Evolutionary conservation across 2,329 filamentous ascomycete genomes (phyloP).

Genomic region (Coniochaeta prunicola): DNA sequence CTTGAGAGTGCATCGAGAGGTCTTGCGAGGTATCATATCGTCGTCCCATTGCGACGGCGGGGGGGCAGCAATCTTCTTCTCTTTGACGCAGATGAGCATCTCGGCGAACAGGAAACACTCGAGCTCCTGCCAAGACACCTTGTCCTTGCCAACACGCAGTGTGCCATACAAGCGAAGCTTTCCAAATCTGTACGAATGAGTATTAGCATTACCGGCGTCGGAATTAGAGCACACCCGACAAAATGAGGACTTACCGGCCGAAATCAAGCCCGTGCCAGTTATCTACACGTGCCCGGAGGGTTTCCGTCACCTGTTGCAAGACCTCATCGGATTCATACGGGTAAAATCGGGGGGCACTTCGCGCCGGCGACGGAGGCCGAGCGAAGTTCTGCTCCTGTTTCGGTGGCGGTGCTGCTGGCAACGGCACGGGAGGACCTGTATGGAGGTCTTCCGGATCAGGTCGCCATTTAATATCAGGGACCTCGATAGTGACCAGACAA

Average conservation of each 20-base stretch:
- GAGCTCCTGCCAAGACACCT: constrained; percentile 92
- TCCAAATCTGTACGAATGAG: constrained; percentile 58
- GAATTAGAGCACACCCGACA: neutral
- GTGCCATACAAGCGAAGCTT: constrained; percentile 85
- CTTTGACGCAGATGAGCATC: constrained; percentile 99
- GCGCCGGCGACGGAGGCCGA: constrained; percentile 53
- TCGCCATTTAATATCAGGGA: constrained; percentile 86
- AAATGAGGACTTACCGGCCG: constrained; percentile 46
- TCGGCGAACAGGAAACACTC: constrained; percentile 96
- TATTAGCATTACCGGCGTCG: constrained; percentile 17
- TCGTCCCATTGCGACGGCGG: constrained; percentile 60
- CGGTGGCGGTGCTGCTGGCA: constrained; percentile 17
- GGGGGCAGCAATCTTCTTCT: constrained; percentile 64
- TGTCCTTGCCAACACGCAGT: constrained; percentile 91
- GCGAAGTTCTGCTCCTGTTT: constrained; percentile 47
- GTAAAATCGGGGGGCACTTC: constrained; percentile 50
- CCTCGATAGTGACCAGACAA: constrained; percentile 88
- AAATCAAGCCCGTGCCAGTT: constrained; percentile 98
- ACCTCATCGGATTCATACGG: constrained; percentile 71
- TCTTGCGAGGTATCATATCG: constrained; percentile 49
- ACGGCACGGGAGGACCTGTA: constrained; percentile 35
- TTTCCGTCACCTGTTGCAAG: constrained; percentile 79
- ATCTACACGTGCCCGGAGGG: constrained; percentile 78
- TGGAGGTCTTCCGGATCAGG: constrained; percentile 76
- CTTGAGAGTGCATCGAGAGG: constrained; percentile 79